These are phyloP conservation scores for Aspergillus cejpii DNA, from an alignment of 2,329 filamentous ascomycete species.

Conservation along the genomic window DNA sequence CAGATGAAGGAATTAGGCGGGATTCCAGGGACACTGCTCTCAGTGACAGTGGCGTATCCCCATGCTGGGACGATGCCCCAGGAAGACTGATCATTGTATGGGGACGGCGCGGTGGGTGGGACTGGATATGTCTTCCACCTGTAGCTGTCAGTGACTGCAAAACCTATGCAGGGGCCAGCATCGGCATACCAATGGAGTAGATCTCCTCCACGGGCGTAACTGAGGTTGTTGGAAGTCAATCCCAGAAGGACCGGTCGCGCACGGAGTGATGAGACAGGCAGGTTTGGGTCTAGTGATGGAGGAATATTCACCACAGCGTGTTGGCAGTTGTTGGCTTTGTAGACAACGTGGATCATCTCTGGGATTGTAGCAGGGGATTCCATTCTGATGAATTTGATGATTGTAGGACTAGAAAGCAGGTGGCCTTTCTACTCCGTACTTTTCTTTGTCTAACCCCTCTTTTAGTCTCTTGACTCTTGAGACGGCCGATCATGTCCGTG, in stretches of 20 bases:
- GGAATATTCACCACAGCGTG: conserved; percentile 3
- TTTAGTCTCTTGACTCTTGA: not conserved
- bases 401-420: not conserved
- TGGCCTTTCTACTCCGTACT: not conserved
- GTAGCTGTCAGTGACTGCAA: not conserved
- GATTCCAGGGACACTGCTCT: conserved; percentile 35
- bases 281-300: not conserved
- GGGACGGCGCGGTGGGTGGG: conserved; percentile 24
- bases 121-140: conserved; percentile 43
- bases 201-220: conserved; percentile 12
- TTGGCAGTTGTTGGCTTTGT: conserved; percentile 4
- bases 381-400: not conserved
- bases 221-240: conserved; percentile 15
- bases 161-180: not conserved
- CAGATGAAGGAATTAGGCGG: conserved; percentile 32
- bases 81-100: conserved; percentile 28
- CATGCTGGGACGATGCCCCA: conserved; percentile 46
- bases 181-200: conserved; percentile 6
- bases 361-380: not conserved
- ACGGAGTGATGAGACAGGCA: conserved; percentile 11
- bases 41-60: conserved; percentile 43
- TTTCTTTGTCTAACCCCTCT: not conserved
- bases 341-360: conserved; percentile 6
- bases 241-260: conserved; percentile 8
- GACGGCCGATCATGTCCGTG: not conserved